These are phyloP conservation scores for Sodiomyces alkalinus DNA, from an alignment of 2,329 filamentous ascomycete genomes.

Conservation along the genomic window DNA sequence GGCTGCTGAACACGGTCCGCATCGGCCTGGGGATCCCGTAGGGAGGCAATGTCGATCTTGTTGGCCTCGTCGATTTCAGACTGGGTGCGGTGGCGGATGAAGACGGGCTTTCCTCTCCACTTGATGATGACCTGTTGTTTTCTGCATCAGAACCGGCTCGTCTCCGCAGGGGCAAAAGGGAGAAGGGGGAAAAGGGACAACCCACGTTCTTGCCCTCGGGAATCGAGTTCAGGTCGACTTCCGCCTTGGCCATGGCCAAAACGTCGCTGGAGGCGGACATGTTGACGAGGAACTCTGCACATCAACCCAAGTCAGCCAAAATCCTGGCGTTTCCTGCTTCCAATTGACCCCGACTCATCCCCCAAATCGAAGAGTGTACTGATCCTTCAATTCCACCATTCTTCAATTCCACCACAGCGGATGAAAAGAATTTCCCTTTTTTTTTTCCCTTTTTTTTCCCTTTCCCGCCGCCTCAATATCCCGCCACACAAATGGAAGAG, in stretches of 20 bases:
- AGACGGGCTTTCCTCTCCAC: conserved; percentile 99
- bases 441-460: not conserved
- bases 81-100: conserved; percentile 94
- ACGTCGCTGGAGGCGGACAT: conserved; percentile 99
- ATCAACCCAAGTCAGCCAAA: conserved; percentile 8
- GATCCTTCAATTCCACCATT: not conserved
- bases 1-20: conserved; percentile 92
- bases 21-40: conserved; percentile 87
- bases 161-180: no score
- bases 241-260: conserved; percentile 97
- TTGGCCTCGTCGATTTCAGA: conserved; percentile 93
- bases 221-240: conserved; percentile 83
- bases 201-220: conserved; percentile 98
- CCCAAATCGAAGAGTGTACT: no score
- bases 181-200: no score
- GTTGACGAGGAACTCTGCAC: conserved; percentile 96
- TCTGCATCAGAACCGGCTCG: not conserved
- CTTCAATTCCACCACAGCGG: conserved; percentile 1
- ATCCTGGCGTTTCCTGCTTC: conserved; percentile 16
- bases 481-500: conserved; percentile 1
- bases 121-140: conserved; percentile 79
- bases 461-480: not conserved
- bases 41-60: conserved; percentile 62
- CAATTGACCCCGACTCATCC: conserved; percentile 1
- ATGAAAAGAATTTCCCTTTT: conserved; percentile 1